Base-by-base conservation (phyloP, 192 early-diverging fungal genomes). In the Backusella macrospora region DNA sequence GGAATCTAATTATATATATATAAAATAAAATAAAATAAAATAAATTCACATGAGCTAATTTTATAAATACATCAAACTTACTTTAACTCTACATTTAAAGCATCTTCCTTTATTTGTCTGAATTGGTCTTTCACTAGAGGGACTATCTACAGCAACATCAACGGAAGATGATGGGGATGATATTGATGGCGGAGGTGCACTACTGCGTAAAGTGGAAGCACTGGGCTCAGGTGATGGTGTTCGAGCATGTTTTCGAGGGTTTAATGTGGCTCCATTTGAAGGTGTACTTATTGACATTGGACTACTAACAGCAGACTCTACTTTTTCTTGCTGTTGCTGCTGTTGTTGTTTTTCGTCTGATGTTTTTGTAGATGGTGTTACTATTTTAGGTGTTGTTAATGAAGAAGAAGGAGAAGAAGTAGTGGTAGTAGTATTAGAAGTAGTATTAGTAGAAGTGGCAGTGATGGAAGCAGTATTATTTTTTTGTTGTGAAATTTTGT, bases 51-150 rank as follows among this genome's bases (percentile, higher is more conserved):
- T 72, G 77, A 43, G 68, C 37, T 39, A 59, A 16, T 45, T 42
- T 46, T 6, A 62, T 29, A 18, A 16, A 40, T 0, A 18, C 29
- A 42, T 42, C 26, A 37, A 59, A 26, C 23, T 7, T 82, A 85
- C 89, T 73, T 90, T 92, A 5, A 84, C 78, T 66, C 90, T 85
- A 74, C 92, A 94, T 29, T 82, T 69, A 71, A 87, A 89, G 75
- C 91, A 92, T 55, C 91, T 82, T 47, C 89, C 88, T 80, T 92
- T 92, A 74, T 92, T 94, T 5, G 81, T 78, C 66, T 91, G 89
- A 21, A 83, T 68, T 21, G 86, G 85, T 45, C 83, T 85, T 77
- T 84, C 85, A 73, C 73, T 69, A 65, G 68, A 46, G 7, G 37
- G 37, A 13, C 21, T 68, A 18, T 39, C 34, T 6, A 84, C 72